Percentiles rank a stretch among this genome's conserved stretches.
Evolutionary conservation across 768 basidiomycete species (phyloP).

Genomic region (Mycena crocata): DNA sequence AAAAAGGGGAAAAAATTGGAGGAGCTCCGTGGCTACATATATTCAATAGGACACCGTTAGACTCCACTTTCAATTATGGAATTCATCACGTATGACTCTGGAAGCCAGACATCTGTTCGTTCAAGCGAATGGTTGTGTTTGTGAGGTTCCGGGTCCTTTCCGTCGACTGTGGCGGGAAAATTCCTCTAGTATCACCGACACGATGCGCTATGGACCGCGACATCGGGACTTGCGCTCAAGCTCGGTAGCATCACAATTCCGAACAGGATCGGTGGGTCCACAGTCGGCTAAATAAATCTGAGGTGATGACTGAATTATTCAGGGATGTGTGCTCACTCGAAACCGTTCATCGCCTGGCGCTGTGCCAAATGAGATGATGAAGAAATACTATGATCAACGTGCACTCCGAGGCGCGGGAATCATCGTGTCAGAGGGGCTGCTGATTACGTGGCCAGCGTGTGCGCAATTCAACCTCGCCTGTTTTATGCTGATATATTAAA

Average conservation of each 20-base stretch:
- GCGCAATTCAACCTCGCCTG: neutral
- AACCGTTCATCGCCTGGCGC: conserved; percentile 44
- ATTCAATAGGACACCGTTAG: too few species aligned
- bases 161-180: too few species aligned
- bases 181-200: too few species aligned
- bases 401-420: conserved; percentile 50
- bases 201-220: too few species aligned
- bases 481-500: neutral
- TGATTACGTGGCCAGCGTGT: conserved; percentile 47
- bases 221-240: too few species aligned
- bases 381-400: conserved; percentile 53
- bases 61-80: too few species aligned
- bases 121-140: too few species aligned
- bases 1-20: too few species aligned
- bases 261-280: conserved; percentile 41
- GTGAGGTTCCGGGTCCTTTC: too few species aligned
- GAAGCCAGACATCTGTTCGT: too few species aligned
- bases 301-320: neutral
- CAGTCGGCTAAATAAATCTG: neutral
- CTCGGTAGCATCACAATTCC: conserved; percentile 46
- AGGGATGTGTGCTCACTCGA: conserved; percentile 51
- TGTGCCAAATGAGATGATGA: conserved; percentile 49
- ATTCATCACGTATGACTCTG: too few species aligned
- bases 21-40: too few species aligned
- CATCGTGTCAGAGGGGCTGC: conserved; percentile 46